Evolutionary conservation across 1,284 basidiomycete genomes (phyloP), one percentile per base, ranked within the genome.

Genomic region (Leccinum pachyderme): DNA sequence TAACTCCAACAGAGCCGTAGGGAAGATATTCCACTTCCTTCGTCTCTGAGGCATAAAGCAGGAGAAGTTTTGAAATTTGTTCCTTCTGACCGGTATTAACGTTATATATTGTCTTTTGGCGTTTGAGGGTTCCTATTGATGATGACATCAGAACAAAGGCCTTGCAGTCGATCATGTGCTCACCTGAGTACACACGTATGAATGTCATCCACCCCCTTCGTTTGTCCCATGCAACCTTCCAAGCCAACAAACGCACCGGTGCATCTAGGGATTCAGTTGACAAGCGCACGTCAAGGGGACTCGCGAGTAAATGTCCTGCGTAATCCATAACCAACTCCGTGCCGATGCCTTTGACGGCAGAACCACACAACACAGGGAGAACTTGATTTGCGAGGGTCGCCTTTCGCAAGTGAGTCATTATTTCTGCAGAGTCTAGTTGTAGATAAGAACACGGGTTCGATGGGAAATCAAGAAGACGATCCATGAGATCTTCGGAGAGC

Each of bases 141-240:
- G 28, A 51, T 43, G 24, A 58, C 32, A 54, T 58, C 29, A 49
- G 49, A 51, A 43, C 18, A 50, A 31, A 18, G 4, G 43, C 22
- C 25, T 18, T 8, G 39, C 29, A 22, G 28, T 31, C 15, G 22
- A 12, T 15, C 32, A 45, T 37, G 22, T 2, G 64, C 75, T 60
- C 68, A 86, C 92, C 92, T 53, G 92, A 92, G 68, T 95, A 95
- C 24, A 95, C 82, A 25, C 93, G 80, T 33, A 95, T 86, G 66
- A 93, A 95, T 0, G 93, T 95, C 84, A 94, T 91, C 84, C 93
- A 95, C 13, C 93, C 93, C 60, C 81, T 82, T 57, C 82, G 82
- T 59, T 85, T 86, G 68, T 95, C 91, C 88, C 90, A 94, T 25
- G 79, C 80, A 18, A 95, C 92, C 68, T 95, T 95, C 90, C 93